Conservation (phyloP, 306 rosid genomes). For the Prunus salicina region DNA sequence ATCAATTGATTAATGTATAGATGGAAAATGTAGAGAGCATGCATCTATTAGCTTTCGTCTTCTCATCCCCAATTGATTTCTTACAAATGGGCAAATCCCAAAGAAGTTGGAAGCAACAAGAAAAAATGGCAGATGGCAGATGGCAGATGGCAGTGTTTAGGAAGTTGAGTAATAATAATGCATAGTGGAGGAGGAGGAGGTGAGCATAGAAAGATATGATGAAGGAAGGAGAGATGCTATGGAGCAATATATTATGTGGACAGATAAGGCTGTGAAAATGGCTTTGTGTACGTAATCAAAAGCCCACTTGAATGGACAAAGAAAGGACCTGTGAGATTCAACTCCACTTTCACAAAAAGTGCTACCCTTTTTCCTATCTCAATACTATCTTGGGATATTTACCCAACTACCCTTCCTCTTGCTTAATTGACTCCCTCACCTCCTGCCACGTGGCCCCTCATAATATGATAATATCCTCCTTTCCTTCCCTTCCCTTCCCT, state of each 20-base stretch:
- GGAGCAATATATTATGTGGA: neutral
- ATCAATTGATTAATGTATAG: too few relatives aligned
- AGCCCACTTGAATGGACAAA: neutral
- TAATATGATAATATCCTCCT: neutral
- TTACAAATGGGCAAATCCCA: neutral
- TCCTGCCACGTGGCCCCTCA: constrained; percentile 6
- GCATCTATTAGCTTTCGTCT: neutral
- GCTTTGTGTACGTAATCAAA: neutral
- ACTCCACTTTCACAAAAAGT: constrained; percentile 18
- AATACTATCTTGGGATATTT: neutral
- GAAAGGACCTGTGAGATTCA: constrained; percentile 13
- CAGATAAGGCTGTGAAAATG: neutral
- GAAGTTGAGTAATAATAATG: neutral
- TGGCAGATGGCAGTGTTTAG: too few relatives aligned
- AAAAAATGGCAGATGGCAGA: neutral
- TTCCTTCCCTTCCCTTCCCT: neutral
- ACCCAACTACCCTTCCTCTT: neutral
- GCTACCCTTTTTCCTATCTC: neutral
- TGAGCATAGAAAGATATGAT: neutral
- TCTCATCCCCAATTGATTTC: neutral
- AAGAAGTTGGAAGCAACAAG: neutral
- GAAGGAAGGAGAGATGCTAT: neutral
- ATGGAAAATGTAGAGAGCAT: neutral
- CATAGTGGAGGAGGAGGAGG: neutral
- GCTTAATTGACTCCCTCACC: neutral